Evolutionary conservation across 192 early-diverging fungal species (phyloP), one percentile per base, ranked within the genome.

Genomic region (Rhizoclosmatium globosum): DNA sequence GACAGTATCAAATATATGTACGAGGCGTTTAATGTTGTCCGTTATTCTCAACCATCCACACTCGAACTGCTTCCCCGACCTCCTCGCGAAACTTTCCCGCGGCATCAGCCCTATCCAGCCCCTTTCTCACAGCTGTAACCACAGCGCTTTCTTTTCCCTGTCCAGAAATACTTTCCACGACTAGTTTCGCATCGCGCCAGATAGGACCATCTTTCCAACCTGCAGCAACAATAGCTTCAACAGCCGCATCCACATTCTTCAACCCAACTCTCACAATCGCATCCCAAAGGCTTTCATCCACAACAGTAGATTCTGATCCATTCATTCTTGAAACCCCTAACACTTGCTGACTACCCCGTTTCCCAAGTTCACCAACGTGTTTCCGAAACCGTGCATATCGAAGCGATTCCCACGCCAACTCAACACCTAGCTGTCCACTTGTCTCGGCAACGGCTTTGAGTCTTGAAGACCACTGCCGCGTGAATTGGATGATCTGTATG

Each of bases 81-180:
- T 17, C 56, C 13, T 57, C 56, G 13, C 66, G 66, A 47, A 68
- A 68, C 47, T 43, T 43, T 7, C 15, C 66, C 7, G 66, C 66
- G 6, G 66, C 66, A 43, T 45, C 21, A 7, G 66, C 66, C 44
- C 44, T 6, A 9, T 68, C 38, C 15, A 68, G 21, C 15, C 66
- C 66, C 11, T 43, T 23, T 15, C 44, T 17, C 42, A 68, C 66
- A 19, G 66, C 21, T 11, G 43, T 45, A 43, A 68, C 17, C 66
- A 68, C 66, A 19, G 44, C 7, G 43, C 66, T 68, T 45, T 68
- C 66, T 13, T 68, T 68, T 23, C 66, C 66, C 39, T 41, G 9
- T 13, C 23, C 66, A 47, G 43, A 4, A 39, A 4, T 7, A 31
- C 66, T 43, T 42, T 6, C 21, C 11, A 41, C 62, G 21, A 53